Percentiles rank a stretch among this genome's conserved stretches.
phyloP scores from a whole-genome alignment of 2,329 filamentous ascomycete genomes.

The Aspergillus sclerotialis region DNA sequence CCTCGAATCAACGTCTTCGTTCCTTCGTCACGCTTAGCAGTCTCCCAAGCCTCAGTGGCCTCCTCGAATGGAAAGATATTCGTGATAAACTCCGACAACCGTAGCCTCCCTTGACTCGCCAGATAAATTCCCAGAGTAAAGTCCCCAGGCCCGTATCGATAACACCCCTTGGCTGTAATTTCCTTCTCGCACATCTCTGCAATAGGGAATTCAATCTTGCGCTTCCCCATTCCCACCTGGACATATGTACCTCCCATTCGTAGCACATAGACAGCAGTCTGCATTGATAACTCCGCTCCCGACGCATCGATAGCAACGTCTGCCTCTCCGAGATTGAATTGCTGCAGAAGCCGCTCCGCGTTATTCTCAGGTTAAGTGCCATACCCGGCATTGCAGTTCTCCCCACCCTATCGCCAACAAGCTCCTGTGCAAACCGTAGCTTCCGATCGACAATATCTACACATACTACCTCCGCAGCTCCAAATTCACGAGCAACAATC shows the following conservation, averaged over 20 bases:
- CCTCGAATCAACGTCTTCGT: slow-evolving; percentile 17
- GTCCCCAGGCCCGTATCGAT: slow-evolving; percentile 24
- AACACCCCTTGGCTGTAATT: slow-evolving; percentile 21
- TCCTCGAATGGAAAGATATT: slow-evolving; percentile 25
- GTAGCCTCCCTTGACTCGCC: slow-evolving; percentile 14
- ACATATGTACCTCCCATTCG: slow-evolving; percentile 18
- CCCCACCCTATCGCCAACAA: slow-evolving; percentile 15
- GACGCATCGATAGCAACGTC: slow-evolving; percentile 35
- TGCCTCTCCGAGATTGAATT: slow-evolving; percentile 28
- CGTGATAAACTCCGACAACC: slow-evolving; percentile 25
- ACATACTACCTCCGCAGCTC: slow-evolving; percentile 53
- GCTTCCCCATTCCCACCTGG: slow-evolving; percentile 28
- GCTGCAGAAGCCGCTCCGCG: slow-evolving; percentile 25
- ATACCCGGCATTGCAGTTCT: not conserved
- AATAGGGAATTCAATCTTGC: slow-evolving; percentile 28
- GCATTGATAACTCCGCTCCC: slow-evolving; percentile 37
- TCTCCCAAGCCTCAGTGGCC: slow-evolving; percentile 28
- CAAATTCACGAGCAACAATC: slow-evolving; percentile 55
- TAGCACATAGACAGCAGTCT: slow-evolving; percentile 34
- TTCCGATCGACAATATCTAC: slow-evolving; percentile 54
- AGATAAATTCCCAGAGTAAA: slow-evolving; percentile 31
- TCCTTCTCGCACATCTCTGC: slow-evolving; percentile 26
- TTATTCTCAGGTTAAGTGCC: slow-evolving; percentile 9
- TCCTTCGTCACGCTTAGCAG: slow-evolving; percentile 11
- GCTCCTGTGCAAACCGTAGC: slow-evolving; percentile 44